Base-by-base conservation (phyloP, 78 protist genomes). In the Mastigamoeba balamuthi region DNA sequence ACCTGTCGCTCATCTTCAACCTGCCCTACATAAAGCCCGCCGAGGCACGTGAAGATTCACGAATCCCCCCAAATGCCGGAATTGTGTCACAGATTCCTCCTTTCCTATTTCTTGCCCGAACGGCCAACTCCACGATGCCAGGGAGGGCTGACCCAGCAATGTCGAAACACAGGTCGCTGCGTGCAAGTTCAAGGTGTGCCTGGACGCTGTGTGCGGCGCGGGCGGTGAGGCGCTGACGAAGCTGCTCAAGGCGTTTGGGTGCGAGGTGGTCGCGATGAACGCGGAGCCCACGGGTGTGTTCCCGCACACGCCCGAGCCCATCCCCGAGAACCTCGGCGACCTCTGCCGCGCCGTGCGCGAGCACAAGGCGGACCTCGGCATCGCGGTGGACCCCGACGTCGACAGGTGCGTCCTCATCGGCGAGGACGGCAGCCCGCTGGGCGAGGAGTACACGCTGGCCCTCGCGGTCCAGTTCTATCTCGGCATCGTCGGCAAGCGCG, bases 351-450 rank as follows among this genome's bases (percentile, higher is more conserved):
- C 74, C 2, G 90, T 85, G 3, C 10, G 0, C 1, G 10, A 66
- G 8, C n/a, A 78, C 4, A 69, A 72, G 30, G 90, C 82, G 0
- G 82, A 85, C 44, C 75, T 85, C 41, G 90, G 90, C 25, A 80
- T 85, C n/a, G 90, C 90, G 0, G 85, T 80, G 0, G 90, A 85
- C 25, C 90, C 90, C 0, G 90, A 85, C 53, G 90, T 85, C 5
- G 90, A 85, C 53, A 75, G 90, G 48, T 85, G 90, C 30, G 90
- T 85, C 7, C 44, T 85, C 29, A 85, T 85, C 17, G 90, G 75
- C 28, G 90, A 85, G 9, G 27, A 66, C n/a, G 90, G 90, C 7
- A 29, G 7, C 25, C 90, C 90, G 9, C 40, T 85, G 2, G 90
- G 84, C 8, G 90, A 84, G 38, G 88, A 84, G 40, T 84, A 84